Conservation (phyloP, 2,329 filamentous ascomycete species). For the Botrytis elliptica region DNA sequence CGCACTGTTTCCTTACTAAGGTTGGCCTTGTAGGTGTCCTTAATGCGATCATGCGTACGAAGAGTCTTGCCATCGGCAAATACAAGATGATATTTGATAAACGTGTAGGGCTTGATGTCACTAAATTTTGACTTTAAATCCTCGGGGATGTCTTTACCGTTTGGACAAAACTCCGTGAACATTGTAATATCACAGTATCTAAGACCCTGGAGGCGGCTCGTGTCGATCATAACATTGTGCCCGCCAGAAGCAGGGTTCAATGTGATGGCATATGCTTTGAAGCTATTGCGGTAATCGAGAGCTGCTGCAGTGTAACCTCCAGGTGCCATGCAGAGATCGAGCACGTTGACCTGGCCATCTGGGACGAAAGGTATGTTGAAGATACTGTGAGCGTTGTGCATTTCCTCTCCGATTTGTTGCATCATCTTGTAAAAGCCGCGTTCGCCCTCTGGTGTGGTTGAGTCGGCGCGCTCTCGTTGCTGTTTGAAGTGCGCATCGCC, state of each 20-base stretch:
- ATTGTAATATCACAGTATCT: constrained; percentile 28
- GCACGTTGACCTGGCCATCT: constrained; percentile 22
- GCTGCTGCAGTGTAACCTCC: constrained; percentile 28
- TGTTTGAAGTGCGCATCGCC: constrained; percentile 46
- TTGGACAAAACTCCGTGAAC: constrained; percentile 27
- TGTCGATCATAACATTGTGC: constrained; percentile 27
- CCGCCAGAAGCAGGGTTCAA: constrained; percentile 28
- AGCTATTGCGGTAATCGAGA: constrained; percentile 11
- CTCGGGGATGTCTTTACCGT: constrained; percentile 23
- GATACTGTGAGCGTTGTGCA: constrained; percentile 39
- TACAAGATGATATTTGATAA: constrained; percentile 33
- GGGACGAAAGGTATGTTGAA: constrained; percentile 14
- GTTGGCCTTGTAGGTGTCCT: constrained; percentile 19
- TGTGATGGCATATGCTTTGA: constrained; percentile 29
- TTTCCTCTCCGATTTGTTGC: constrained; percentile 44
- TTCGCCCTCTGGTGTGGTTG: constrained; percentile 29
- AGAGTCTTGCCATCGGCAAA: constrained; percentile 35
- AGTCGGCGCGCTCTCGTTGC: constrained; percentile 44
- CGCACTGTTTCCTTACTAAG: constrained; percentile 27
- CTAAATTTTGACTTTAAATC: constrained; percentile 24
- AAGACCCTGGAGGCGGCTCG: not conserved
- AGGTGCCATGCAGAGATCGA: constrained; percentile 36
- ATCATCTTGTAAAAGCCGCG: constrained; percentile 45
- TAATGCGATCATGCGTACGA: constrained; percentile 31
- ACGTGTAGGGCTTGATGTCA: constrained; percentile 26